These are phyloP conservation scores for Fomitopsis pulvina DNA, from an alignment of 768 basidiomycete species.

Conservation along the genomic window DNA sequence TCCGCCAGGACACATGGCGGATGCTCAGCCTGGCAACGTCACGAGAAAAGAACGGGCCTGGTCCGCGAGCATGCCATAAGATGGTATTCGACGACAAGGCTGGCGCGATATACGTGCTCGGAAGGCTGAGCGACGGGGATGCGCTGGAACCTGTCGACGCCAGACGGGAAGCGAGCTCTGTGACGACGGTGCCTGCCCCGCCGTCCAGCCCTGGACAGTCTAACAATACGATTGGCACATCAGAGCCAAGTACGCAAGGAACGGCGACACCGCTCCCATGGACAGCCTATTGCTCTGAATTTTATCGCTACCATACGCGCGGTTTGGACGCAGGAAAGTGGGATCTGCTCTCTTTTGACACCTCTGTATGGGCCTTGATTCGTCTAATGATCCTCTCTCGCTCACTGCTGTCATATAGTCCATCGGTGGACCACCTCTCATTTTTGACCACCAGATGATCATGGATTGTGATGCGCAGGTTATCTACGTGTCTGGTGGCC, in stretches of 20 bases:
- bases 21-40: constrained; percentile 50
- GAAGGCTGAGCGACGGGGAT: constrained; percentile 56
- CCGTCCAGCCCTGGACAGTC: background rate
- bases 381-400: background rate
- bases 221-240: background rate
- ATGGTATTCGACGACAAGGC: constrained; percentile 74
- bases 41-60: constrained; percentile 57
- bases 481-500: constrained; percentile 72
- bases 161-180: background rate
- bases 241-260: background rate
- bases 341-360: constrained; percentile 65
- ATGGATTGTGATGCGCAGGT: constrained; percentile 67
- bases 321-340: constrained; percentile 60
- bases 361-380: constrained; percentile 40
- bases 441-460: constrained; percentile 80
- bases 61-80: constrained; percentile 71
- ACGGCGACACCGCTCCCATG: background rate
- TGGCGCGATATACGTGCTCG: constrained; percentile 68
- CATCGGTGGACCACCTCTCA: constrained; percentile 57
- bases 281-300: constrained; percentile 51
- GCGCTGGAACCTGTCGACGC: constrained; percentile 1
- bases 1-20: constrained; percentile 54
- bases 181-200: background rate
- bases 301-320: constrained; percentile 68
- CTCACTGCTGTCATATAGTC: background rate